These are phyloP conservation scores for Syzygium aromaticum DNA, from an alignment of 345 rosid species.

Conservation along the genomic window DNA sequence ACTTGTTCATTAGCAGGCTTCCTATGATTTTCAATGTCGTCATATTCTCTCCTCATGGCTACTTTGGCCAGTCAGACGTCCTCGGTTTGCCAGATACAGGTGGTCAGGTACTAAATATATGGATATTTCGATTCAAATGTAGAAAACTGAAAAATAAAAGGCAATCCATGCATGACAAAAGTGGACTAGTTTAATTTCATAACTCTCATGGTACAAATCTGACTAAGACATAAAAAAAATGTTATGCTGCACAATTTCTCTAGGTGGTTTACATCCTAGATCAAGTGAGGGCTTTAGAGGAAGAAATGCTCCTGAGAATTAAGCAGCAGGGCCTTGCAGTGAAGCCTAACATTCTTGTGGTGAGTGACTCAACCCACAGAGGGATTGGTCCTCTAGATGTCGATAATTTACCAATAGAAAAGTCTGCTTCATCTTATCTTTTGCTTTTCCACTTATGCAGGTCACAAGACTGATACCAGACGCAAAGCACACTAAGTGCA, in stretches of 20 bases:
- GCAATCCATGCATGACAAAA: background rate
- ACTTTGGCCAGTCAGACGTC: slow-evolving; percentile 83
- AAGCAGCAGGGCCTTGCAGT: slow-evolving; percentile 62
- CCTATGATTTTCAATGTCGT: slow-evolving; percentile 77
- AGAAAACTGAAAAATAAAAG: background rate
- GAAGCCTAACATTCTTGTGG: slow-evolving; percentile 90
- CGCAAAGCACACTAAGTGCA: slow-evolving; percentile 71
- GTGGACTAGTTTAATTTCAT: background rate
- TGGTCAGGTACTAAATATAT: slow-evolving; percentile 48
- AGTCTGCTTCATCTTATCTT: background rate
- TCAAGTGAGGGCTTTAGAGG: slow-evolving; percentile 93
- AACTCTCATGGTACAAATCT: background rate
- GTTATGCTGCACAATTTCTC: background rate
- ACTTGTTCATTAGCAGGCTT: slow-evolving; percentile 51
- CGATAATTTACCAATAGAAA: background rate
- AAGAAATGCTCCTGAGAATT: slow-evolving; percentile 59
- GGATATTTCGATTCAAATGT: background rate
- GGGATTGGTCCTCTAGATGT: background rate
- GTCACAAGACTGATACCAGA: slow-evolving; percentile 77
- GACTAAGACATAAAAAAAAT: background rate
- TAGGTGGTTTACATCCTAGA: slow-evolving; percentile 97
- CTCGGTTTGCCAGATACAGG: slow-evolving; percentile 97
- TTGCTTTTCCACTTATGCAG: slow-evolving; percentile 9
- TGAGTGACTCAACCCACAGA: slow-evolving; percentile 9
- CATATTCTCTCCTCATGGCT: slow-evolving; percentile 89